A percentile compares a stretch with the other conserved stretches of the same genome.
phyloP scores from a whole-genome alignment of 2,329 filamentous ascomycete genomes.

The Seiridium cupressi region DNA sequence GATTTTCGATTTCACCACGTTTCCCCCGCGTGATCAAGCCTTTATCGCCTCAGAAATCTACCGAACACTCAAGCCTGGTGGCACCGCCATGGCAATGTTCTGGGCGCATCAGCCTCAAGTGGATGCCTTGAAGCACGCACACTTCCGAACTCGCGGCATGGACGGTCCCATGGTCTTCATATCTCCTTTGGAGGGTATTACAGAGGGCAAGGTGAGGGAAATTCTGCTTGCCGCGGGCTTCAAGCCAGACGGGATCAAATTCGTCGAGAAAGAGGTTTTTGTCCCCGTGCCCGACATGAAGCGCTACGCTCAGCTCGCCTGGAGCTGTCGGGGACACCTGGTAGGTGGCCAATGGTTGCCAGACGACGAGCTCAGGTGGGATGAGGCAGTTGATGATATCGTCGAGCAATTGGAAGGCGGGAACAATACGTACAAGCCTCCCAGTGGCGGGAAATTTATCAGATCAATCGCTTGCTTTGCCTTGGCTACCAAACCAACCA shows the following conservation, averaged over 20 bases:
- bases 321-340: slow-evolving; percentile 13
- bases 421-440: too few species aligned
- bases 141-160: slow-evolving; percentile 14
- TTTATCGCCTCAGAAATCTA: too few species aligned
- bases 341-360: slow-evolving; percentile 9
- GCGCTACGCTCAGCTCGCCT: slow-evolving; percentile 15
- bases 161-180: slow-evolving; percentile 10
- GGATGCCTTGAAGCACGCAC: slow-evolving; percentile 13
- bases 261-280: neutral
- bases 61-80: slow-evolving; percentile 14
- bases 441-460: too few species aligned
- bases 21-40: too few species aligned
- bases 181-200: neutral
- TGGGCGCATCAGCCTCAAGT: slow-evolving; percentile 16
- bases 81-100: slow-evolving; percentile 11
- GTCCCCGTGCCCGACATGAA: slow-evolving; percentile 9
- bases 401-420: slow-evolving; percentile 10
- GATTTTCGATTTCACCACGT: too few species aligned
- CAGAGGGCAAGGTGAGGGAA: neutral
- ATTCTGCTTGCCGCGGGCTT: neutral
- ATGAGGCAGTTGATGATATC: slow-evolving; percentile 12
- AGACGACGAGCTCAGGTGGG: slow-evolving; percentile 14
- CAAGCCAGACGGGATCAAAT: neutral
- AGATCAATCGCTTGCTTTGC: too few species aligned
- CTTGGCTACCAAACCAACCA: too few species aligned